These are phyloP conservation scores for Mycena albidolilacea DNA, from an alignment of 768 basidiomycete genomes.

Conservation along the genomic window DNA sequence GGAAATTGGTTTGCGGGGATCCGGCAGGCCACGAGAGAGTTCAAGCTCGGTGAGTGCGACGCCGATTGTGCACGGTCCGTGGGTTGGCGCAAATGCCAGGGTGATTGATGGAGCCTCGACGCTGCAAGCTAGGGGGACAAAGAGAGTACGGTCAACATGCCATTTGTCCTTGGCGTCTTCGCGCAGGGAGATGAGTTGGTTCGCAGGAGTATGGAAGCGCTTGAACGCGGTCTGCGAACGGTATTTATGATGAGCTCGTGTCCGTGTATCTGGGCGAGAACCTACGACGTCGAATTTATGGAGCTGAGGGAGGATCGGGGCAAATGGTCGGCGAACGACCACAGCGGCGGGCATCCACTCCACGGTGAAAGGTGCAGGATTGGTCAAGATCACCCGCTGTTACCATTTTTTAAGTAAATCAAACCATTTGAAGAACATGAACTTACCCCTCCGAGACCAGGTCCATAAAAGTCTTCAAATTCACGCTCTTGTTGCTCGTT, in stretches of 20 bases:
- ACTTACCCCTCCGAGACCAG: not conserved
- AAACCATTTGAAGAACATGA: not conserved
- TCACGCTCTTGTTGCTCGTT: not conserved
- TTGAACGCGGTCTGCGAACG: not conserved
- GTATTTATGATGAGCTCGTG: not conserved
- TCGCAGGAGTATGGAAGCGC: not conserved
- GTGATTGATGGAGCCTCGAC: not conserved
- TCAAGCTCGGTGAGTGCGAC: slow-evolving; percentile 13
- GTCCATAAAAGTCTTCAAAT: not conserved
- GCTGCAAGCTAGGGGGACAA: not conserved
- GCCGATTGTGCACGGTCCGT: slow-evolving; percentile 9
- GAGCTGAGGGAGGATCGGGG: not conserved
- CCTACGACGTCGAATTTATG: not conserved
- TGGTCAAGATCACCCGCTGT: not conserved
- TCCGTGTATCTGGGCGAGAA: not conserved
- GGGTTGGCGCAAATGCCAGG: not conserved
- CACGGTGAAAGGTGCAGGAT: not conserved
- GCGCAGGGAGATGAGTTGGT: not conserved
- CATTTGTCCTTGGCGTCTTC: not conserved
- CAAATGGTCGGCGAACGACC: not conserved
- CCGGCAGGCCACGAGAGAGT: not conserved
- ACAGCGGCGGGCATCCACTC: not conserved
- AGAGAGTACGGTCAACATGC: not conserved
- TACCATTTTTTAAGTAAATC: not conserved
- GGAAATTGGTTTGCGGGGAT: not conserved